Base-by-base conservation (phyloP, 148 eudicot species). In the Spergularia bocconei region DNA sequence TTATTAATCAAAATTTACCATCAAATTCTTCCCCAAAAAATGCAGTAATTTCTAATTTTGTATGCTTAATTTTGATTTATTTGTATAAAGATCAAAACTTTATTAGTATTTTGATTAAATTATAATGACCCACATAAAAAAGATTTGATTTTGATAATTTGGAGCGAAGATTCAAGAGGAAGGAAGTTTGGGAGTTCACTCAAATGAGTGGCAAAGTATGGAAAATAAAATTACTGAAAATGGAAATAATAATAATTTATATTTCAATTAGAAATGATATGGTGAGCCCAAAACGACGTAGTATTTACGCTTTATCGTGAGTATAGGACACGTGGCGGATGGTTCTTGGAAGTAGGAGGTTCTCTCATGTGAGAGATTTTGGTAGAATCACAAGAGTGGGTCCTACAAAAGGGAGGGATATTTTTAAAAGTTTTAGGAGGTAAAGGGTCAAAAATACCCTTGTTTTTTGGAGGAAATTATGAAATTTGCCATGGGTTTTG, bases 321-420 rank as follows among this genome's bases (percentile, higher is more conserved):
- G 9, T 57, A 17, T 4, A n/a, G 21, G 64, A 58, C 66, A 72
- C 75, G 75, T 72, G 75, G 75, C 52, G 41, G 16, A 1, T 20
- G 2, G 0, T 20, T 21, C 66, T 44, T 4, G 39, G 50, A 19
- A 72, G 36, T 5, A 20, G 66, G 41, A 60, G 48, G 20, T 61
- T 59, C 36, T 59, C 63, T 73, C 76, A 74, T 69, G 76, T 71
- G 76, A 13, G 23, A 72, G 25, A 54, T 52, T 38, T n/a, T 29
- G 61, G 71, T 19, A 19, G 51, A 36, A 47, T 58, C 60, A 10
- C n/a, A 55, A 39, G 13, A 25, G 72, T 55, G 67, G 79, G 71
- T 33, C 73, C 67, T 58, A 56, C 73, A 56, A 44, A 48, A 57
- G 57, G 21, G 67, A 66, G 10, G 21, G 47, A 38, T 16, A 14